These are phyloP conservation scores for Hymenoscyphus linearis DNA, from an alignment of 2,329 filamentous ascomycete genomes.

Conservation along the genomic window DNA sequence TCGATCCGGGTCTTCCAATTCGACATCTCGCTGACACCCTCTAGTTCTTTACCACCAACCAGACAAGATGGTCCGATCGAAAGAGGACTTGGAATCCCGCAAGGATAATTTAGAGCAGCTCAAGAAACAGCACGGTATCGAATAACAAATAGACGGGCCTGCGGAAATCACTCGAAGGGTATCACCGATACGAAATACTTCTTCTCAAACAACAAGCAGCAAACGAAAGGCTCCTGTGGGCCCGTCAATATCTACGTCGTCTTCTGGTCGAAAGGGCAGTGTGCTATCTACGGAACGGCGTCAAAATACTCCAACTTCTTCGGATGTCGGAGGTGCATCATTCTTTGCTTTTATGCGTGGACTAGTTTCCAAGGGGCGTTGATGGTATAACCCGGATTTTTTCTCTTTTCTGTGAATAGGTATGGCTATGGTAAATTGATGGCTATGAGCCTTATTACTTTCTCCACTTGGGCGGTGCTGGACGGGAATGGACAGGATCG, in stretches of 20 bases:
- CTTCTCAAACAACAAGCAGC: conserved; percentile 12
- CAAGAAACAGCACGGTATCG: conserved; percentile 96
- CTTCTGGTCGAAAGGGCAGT: conserved; percentile 27
- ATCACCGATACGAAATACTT: conserved; percentile 18
- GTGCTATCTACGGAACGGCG: conserved; percentile 17
- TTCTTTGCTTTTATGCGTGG: conserved; percentile 29
- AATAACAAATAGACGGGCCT: conserved; percentile 82
- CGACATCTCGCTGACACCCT: conserved; percentile 12
- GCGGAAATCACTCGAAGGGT: conserved; percentile 36
- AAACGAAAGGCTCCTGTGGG: conserved; percentile 18
- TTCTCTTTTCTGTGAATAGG: background rate
- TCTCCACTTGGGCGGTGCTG: background rate
- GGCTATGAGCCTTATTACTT: background rate
- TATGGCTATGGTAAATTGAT: background rate
- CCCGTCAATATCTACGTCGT: conserved; percentile 37
- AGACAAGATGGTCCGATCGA: conserved; percentile 77
- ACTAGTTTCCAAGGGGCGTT: conserved; percentile 26
- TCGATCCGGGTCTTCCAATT: background rate
- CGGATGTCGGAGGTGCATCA: conserved; percentile 17
- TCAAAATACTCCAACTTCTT: conserved; percentile 17
- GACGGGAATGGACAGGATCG: conserved; percentile 1
- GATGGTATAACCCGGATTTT: conserved; percentile 9
- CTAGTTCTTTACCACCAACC: conserved; percentile 70
- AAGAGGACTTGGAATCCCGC: conserved; percentile 88
- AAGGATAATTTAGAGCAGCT: conserved; percentile 97